These are phyloP conservation scores for Coemansia sp. DNA, from an alignment of 192 early-diverging fungal genomes.

Conservation along the genomic window DNA sequence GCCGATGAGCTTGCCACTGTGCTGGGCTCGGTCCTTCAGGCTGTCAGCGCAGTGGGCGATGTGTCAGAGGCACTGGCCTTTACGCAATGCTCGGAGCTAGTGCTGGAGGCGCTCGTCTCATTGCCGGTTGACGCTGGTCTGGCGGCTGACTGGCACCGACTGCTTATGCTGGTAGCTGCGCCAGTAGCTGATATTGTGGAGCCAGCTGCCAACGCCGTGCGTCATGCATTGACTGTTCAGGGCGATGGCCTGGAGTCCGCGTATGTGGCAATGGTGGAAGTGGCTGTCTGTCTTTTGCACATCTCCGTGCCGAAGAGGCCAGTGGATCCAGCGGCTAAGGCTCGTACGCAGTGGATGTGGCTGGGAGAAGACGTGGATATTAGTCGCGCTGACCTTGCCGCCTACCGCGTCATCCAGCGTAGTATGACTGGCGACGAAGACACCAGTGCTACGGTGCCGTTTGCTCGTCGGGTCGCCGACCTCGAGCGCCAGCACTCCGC, in stretches of 20 bases:
- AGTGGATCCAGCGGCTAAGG: slow-evolving; percentile 82
- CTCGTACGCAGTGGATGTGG: slow-evolving; percentile 67
- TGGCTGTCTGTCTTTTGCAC: slow-evolving; percentile 65
- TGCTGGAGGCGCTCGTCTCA: slow-evolving; percentile 9
- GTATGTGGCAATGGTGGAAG: slow-evolving; percentile 22
- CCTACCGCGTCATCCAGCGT: slow-evolving; percentile 62
- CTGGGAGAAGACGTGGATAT: slow-evolving; percentile 61
- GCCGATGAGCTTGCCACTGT: slow-evolving; percentile 2
- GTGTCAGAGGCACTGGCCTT: not conserved
- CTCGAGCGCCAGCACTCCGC: slow-evolving; percentile 32
- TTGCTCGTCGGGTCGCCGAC: slow-evolving; percentile 2
- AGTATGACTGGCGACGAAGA: slow-evolving; percentile 64
- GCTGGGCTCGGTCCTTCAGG: slow-evolving; percentile 8
- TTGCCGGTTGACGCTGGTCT: not conserved
- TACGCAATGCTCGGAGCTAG: not conserved
- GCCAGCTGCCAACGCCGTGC: slow-evolving; percentile 18
- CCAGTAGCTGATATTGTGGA: slow-evolving; percentile 3
- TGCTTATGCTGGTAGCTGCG: slow-evolving; percentile 7
- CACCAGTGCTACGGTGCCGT: slow-evolving; percentile 23
- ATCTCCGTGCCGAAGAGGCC: slow-evolving; percentile 81
- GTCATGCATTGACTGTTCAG: slow-evolving; percentile 7
- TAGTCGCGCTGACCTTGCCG: slow-evolving; percentile 62
- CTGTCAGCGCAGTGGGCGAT: not conserved
- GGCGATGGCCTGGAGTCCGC: not conserved
- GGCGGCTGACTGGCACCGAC: slow-evolving; percentile 12